Percentiles rank a stretch among this genome's conserved stretches.
phyloP scores from a whole-genome alignment of 2,329 filamentous ascomycete genomes.

The Penicillium hordei region DNA sequence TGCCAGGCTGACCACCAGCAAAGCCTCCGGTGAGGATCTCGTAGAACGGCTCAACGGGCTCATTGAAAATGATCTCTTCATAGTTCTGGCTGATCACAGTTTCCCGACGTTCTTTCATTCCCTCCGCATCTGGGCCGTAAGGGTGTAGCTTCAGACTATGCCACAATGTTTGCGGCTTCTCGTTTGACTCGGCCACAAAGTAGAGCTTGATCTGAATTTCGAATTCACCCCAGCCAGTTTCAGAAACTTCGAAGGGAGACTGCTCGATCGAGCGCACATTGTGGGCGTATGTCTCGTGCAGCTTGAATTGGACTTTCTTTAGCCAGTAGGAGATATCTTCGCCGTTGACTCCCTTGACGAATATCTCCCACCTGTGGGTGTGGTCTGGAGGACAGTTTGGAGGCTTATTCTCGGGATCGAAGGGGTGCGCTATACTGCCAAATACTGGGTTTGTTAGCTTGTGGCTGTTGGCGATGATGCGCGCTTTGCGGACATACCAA shows the following conservation, averaged over 20 bases:
- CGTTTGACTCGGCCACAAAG: slow-evolving; percentile 80
- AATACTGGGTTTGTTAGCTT: slow-evolving; percentile 56
- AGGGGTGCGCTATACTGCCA: slow-evolving; percentile 75
- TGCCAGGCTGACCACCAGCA: slow-evolving; percentile 44
- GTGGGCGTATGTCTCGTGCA: slow-evolving; percentile 95
- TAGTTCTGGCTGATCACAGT: slow-evolving; percentile 78
- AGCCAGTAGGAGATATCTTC: slow-evolving; percentile 94
- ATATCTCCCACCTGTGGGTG: slow-evolving; percentile 95
- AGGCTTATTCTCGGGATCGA: slow-evolving; percentile 74
- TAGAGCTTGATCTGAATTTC: slow-evolving; percentile 94
- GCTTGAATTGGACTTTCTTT: slow-evolving; percentile 95
- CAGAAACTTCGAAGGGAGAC: slow-evolving; percentile 78
- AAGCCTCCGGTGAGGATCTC: slow-evolving; percentile 77
- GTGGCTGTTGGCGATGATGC: neutral
- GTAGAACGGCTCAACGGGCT: slow-evolving; percentile 90
- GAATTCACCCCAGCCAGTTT: slow-evolving; percentile 98
- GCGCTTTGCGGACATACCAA: slow-evolving; percentile 35
- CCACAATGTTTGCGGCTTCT: slow-evolving; percentile 95
- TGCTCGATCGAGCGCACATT: slow-evolving; percentile 81
- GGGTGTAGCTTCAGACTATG: slow-evolving; percentile 90
- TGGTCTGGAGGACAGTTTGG: slow-evolving; percentile 79
- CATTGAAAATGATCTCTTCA: slow-evolving; percentile 96
- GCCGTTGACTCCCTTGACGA: slow-evolving; percentile 84
- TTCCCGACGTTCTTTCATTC: slow-evolving; percentile 62
- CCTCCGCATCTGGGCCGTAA: slow-evolving; percentile 76